Evolutionary conservation across 1,284 basidiomycete genomes (phyloP), one percentile per base, ranked within the genome.

Genomic region (Apiotrichum veenhuisii): DNA sequence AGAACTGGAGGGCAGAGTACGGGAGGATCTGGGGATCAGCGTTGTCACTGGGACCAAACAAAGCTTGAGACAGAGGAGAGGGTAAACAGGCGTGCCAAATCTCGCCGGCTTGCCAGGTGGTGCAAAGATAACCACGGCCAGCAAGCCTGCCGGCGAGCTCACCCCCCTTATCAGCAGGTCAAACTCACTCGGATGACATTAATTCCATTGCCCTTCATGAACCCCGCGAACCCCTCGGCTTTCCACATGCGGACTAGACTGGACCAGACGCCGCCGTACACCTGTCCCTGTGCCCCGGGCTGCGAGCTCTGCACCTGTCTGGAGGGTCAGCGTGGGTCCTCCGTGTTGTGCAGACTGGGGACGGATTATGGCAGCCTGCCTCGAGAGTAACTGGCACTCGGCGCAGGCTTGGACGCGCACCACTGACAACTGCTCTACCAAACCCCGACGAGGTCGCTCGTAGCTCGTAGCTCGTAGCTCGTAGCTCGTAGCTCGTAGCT

Each of bases 201-300:
- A 73, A 95, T 90, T 17, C 91, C 92, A 62, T 82, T 82, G 12
- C 81, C 82, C 50, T 91, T 83, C 91, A 96, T 94, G 75, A 86
- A 93, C 3, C 94, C 94, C 66, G 79, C 83, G 74, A 93, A 88
- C 1, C 93, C 94, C 76, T 97, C 94, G 72, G 95, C 91, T 64
- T 81, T 80, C 88, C 90, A 95, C 87, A 96, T 96, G 56, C 91
- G 83, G 4, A 63, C 68, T 45, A 94, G 81, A 66, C 86, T 87
- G 23, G 83, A 77, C 87, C 87, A 92, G 49, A 94, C 88, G 26
- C 89, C 89, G 65, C 81, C 84, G 75, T 94, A 94, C 63, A 87
- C 86, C 64, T 84, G 79, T 2, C 84, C 82, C 22, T 80, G 74
- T 26, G 62, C 55, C 5, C 43, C 59, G 11, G 50, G 57, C 41